Conservation (phyloP, 768 basidiomycete genomes). For the Tylopilus felleus region DNA sequence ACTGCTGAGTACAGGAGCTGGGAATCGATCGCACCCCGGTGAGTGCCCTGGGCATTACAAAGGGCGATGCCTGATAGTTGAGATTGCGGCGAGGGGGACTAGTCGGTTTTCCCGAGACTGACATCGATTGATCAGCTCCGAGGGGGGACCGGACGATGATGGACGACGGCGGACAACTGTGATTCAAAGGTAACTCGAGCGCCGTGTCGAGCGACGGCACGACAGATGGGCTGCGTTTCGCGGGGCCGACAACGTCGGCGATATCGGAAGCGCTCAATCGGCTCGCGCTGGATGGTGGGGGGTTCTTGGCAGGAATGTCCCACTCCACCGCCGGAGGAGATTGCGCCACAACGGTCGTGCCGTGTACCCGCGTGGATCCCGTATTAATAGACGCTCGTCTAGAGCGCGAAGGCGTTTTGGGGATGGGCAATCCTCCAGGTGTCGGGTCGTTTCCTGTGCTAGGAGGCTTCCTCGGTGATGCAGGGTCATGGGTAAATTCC, state of each 20-base stretch:
- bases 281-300: background rate
- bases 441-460: slow-evolving; percentile 4
- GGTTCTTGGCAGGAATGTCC: slow-evolving; percentile 3
- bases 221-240: slow-evolving; percentile 1
- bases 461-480: slow-evolving; percentile 9
- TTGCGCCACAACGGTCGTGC: slow-evolving; percentile 12
- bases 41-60: slow-evolving; percentile 4
- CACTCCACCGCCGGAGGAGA: slow-evolving; percentile 4
- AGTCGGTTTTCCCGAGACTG: background rate
- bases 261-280: background rate
- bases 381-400: slow-evolving; percentile 17
- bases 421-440: slow-evolving; percentile 5
- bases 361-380: slow-evolving; percentile 14
- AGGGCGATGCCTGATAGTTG: slow-evolving; percentile 15
- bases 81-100: slow-evolving; percentile 3
- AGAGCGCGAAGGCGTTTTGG: slow-evolving; percentile 20
- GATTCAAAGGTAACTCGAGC: slow-evolving; percentile 10
- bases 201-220: slow-evolving; percentile 12
- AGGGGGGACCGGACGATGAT: slow-evolving; percentile 22
- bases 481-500: slow-evolving; percentile 1
- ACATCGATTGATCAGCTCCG: background rate
- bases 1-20: background rate
- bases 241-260: background rate
- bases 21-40: background rate
- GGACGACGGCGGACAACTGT: slow-evolving; percentile 19